These are phyloP conservation scores for Xerophyta viscosa DNA, from an alignment of 106 monocot genomes.

Conservation along the genomic window DNA sequence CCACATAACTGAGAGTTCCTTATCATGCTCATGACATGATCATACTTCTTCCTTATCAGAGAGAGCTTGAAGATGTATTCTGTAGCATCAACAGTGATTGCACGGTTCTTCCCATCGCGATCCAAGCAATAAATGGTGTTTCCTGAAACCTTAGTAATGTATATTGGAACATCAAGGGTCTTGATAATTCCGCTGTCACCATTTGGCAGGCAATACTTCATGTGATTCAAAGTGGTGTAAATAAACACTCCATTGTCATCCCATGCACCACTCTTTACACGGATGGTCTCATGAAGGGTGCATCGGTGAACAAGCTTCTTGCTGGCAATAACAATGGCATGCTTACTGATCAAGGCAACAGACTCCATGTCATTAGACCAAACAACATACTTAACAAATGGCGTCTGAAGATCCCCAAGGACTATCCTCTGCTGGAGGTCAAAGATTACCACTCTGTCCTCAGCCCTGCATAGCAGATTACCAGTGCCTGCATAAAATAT, in stretches of 20 bases:
- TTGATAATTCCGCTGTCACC: conserved; percentile 86
- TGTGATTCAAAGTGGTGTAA: conserved; percentile 86
- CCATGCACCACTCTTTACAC: conserved; percentile 96
- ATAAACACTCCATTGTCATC: conserved; percentile 95
- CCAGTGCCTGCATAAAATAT: conserved; percentile 93
- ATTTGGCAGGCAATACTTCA: conserved; percentile 92
- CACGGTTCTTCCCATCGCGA: conserved; percentile 68
- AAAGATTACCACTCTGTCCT: conserved; percentile 70
- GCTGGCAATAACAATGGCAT: conserved; percentile 73
- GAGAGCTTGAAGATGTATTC: conserved; percentile 95
- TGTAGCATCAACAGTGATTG: conserved; percentile 69
- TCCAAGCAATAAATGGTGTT: conserved; percentile 73
- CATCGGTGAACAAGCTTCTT: conserved; percentile 78
- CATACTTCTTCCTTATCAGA: conserved; percentile 66
- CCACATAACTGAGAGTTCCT: conserved; percentile 77
- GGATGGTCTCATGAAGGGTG: conserved; percentile 95
- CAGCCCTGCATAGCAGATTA: conserved; percentile 66
- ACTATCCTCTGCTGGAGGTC: conserved; percentile 77
- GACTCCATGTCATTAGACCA: conserved; percentile 92
- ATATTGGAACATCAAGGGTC: conserved; percentile 77
- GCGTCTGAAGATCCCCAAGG: conserved; percentile 76
- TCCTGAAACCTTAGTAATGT: conserved; percentile 67
- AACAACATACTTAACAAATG: conserved; percentile 68
- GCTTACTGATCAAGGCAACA: conserved; percentile 83
- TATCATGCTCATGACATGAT: conserved; percentile 94